A percentile compares a stretch with the other conserved stretches of the same genome.
phyloP scores from a whole-genome alignment of 2,329 filamentous ascomycete species.

The Diaporthe nobilis region DNA sequence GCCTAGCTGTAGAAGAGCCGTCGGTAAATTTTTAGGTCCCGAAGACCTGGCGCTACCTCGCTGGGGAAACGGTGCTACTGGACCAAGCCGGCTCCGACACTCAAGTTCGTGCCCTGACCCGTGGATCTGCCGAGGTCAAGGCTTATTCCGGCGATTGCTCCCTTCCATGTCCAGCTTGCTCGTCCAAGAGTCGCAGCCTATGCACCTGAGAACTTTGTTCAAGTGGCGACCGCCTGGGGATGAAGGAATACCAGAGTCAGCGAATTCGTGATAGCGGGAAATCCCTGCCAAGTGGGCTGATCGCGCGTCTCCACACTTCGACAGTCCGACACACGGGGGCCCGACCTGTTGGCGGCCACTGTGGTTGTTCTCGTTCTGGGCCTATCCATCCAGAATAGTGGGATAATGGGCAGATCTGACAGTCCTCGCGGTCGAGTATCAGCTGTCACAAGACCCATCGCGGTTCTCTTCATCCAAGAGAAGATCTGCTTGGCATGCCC shows the following conservation, averaged over 20 bases:
- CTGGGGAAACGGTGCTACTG: not conserved
- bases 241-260: not conserved
- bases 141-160: not conserved
- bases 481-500: not conserved
- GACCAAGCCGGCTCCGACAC: not conserved
- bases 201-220: not conserved
- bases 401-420: not conserved
- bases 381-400: not conserved
- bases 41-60: not conserved
- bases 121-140: conserved; percentile 22
- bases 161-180: not conserved
- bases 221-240: not conserved
- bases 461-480: not conserved
- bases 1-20: not conserved
- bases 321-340: not conserved
- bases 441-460: not conserved
- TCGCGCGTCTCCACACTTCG: not conserved
- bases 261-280: not conserved
- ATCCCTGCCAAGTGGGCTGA: conserved; percentile 5
- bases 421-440: not conserved
- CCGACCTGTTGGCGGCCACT: not conserved
- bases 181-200: not conserved
- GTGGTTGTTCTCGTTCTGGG: not conserved
- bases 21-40: conserved; percentile 13
- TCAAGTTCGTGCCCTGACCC: not conserved